phyloP scores from a whole-genome alignment of 2,329 filamentous ascomycete genomes.

The Scedosporium minutisporum region DNA sequence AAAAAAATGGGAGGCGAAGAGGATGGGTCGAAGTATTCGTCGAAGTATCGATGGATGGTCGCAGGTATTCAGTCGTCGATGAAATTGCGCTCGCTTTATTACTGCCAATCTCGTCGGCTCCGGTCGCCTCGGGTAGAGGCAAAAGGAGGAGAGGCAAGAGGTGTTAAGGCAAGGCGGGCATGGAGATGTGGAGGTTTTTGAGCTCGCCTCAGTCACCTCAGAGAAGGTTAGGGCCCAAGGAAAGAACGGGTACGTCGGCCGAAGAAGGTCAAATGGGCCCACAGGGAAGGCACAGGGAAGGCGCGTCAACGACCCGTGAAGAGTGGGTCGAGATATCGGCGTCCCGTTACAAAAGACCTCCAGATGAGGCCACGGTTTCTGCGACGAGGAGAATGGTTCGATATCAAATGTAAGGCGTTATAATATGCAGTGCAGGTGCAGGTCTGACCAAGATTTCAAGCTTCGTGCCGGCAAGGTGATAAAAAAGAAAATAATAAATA shows the following conservation, averaged over 20 bases:
- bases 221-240: neutral
- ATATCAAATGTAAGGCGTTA: neutral
- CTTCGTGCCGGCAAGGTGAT: neutral
- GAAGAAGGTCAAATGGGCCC: neutral
- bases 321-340: conserved; percentile 1
- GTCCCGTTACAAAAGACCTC: neutral
- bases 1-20: neutral
- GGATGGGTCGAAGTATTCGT: neutral
- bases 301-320: neutral
- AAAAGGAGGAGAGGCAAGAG: neutral
- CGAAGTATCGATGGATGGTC: neutral
- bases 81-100: neutral
- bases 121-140: neutral
- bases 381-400: neutral
- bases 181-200: neutral
- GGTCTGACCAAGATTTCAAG: neutral
- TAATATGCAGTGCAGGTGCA: neutral
- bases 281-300: neutral
- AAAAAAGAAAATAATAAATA: neutral
- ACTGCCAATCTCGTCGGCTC: neutral
- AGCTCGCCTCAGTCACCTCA: neutral
- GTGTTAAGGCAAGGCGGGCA: neutral
- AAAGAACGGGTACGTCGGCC: neutral
- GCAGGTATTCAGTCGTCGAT: neutral
- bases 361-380: neutral